A percentile compares a stretch with the other conserved stretches of the same genome.
These are phyloP conservation scores for Suillus decipiens DNA, from an alignment of 768 basidiomycete species.

Conservation along the genomic window DNA sequence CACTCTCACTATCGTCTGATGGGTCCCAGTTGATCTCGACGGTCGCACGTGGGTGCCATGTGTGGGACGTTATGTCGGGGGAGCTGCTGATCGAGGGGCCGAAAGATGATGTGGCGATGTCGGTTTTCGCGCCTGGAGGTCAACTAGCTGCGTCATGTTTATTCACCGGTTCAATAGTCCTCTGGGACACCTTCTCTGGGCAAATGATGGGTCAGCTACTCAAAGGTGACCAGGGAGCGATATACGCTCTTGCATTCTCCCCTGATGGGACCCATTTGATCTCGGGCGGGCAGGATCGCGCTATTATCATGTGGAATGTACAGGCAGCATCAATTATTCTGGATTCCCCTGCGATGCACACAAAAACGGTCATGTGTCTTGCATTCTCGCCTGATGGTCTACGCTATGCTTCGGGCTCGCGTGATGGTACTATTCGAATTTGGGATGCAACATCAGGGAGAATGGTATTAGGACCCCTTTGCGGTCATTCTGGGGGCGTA, in stretches of 20 bases:
- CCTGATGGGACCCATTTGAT: conserved; percentile 26
- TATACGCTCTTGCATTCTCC: conserved; percentile 34
- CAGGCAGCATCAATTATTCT: conserved; percentile 17
- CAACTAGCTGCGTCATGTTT: conserved; percentile 28
- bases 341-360: conserved; percentile 24
- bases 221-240: conserved; percentile 19
- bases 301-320: conserved; percentile 29
- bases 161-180: conserved; percentile 19
- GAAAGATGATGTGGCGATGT: conserved; percentile 16
- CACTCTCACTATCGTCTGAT: conserved; percentile 29
- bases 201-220: conserved; percentile 20
- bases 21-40: conserved; percentile 32
- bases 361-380: conserved; percentile 28
- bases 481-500: conserved; percentile 22
- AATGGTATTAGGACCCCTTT: conserved; percentile 19
- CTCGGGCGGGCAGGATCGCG: conserved; percentile 28
- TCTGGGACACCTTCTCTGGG: conserved; percentile 31
- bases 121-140: conserved; percentile 33
- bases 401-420: conserved; percentile 33
- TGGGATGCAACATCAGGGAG: conserved; percentile 29
- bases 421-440: conserved; percentile 29
- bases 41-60: conserved; percentile 18
- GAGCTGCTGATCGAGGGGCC: conserved; percentile 23
- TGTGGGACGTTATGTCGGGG: conserved; percentile 32
- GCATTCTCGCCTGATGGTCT: conserved; percentile 30